These are phyloP conservation scores for Fomitiporia mediterranea DNA, from an alignment of 1,284 basidiomycete genomes.

Conservation along the genomic window DNA sequence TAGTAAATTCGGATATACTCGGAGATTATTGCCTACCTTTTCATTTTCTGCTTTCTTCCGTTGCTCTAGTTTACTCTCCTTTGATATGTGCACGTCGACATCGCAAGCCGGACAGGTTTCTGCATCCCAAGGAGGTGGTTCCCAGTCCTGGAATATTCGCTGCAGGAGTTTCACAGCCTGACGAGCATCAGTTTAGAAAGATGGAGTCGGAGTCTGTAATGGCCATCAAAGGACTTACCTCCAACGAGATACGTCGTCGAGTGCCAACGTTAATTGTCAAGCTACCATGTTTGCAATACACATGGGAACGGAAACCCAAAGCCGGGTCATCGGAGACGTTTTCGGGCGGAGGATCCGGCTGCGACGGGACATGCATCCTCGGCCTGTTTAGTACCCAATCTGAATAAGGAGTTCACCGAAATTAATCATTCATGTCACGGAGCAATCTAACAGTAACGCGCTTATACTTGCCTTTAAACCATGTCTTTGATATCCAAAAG, in stretches of 20 bases:
- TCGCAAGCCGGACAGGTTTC: slow-evolving; percentile 60
- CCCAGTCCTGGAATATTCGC: slow-evolving; percentile 60
- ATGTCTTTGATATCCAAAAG: slow-evolving; percentile 72
- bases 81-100: slow-evolving; percentile 47
- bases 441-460: not conserved
- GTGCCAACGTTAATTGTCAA: slow-evolving; percentile 49
- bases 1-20: slow-evolving; percentile 19
- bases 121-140: slow-evolving; percentile 43
- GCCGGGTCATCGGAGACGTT: slow-evolving; percentile 24
- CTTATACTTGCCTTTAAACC: slow-evolving; percentile 64
- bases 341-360: slow-evolving; percentile 63
- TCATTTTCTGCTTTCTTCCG: slow-evolving; percentile 66
- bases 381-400: slow-evolving; percentile 71
- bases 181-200: not conserved
- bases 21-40: slow-evolving; percentile 46
- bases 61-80: slow-evolving; percentile 51
- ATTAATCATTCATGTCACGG: too few relatives aligned
- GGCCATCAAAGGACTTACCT: slow-evolving; percentile 36
- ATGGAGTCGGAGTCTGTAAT: not conserved
- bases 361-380: slow-evolving; percentile 58
- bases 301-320: slow-evolving; percentile 49
- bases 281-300: slow-evolving; percentile 63
- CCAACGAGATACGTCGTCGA: slow-evolving; percentile 55
- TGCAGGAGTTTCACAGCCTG: slow-evolving; percentile 57
- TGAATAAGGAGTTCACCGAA: too few relatives aligned